Evolutionary conservation across 225 moss, liverwort and hornwort species (phyloP).

Genomic region (Lunularia cruciata): DNA sequence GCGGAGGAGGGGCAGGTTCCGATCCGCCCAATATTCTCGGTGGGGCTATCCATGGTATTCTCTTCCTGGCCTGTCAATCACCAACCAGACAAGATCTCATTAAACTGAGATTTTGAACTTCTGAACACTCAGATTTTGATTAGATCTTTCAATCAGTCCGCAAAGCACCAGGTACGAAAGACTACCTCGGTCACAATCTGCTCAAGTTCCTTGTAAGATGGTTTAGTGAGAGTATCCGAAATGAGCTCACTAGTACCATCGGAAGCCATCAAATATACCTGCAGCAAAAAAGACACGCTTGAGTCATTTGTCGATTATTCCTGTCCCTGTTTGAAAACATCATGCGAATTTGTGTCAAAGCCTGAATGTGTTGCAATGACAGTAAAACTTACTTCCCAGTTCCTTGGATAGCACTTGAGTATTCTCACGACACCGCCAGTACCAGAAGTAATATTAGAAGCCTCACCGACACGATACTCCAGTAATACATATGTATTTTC

Average conservation of each 20-base stretch:
- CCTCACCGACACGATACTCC: conserved; percentile 92
- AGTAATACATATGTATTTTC: conserved; percentile 65
- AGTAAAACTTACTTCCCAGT: conserved; percentile 70
- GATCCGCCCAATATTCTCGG: conserved; percentile 89
- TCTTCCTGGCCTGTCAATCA: conserved; percentile 61
- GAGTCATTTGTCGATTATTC: no score
- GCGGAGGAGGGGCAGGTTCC: conserved; percentile 88
- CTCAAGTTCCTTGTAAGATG: conserved; percentile 82
- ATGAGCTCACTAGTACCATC: conserved; percentile 73
- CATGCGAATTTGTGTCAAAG: no score
- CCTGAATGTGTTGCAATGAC: no score
- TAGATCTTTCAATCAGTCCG: no score
- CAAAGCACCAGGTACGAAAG: background rate
- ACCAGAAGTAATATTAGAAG: conserved; percentile 88
- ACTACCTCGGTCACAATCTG: conserved; percentile 74
- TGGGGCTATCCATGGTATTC: conserved; percentile 77
- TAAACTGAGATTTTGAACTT: no score
- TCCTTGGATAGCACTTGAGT: conserved; percentile 82
- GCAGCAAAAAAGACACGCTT: background rate
- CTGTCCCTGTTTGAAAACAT: no score
- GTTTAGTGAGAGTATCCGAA: conserved; percentile 55
- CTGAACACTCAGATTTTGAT: no score
- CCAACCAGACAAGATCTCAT: background rate
- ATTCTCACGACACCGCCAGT: conserved; percentile 90
- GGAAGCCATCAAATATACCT: conserved; percentile 91